Evolutionary conservation across 1,284 basidiomycete genomes (phyloP).

Genomic region (Puccinia horiana): DNA sequence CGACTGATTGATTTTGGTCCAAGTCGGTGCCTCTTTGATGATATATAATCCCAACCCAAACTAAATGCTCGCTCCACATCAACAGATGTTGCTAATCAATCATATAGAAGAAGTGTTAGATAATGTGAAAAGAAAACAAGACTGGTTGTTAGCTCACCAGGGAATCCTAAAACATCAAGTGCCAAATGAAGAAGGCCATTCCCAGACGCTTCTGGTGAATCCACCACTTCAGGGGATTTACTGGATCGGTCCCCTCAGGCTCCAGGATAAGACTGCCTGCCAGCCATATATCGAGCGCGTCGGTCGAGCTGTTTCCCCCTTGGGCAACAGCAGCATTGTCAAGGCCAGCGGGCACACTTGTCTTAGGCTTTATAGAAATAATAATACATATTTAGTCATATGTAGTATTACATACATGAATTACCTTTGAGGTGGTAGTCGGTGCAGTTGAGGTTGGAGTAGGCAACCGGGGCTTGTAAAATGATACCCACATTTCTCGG

Average conservation of each 20-base stretch:
- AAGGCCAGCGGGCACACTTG: background rate
- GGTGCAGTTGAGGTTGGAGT: background rate
- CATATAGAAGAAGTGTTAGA: background rate
- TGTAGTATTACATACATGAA: background rate
- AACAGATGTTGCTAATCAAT: slow-evolving; percentile 12
- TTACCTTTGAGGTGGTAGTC: background rate
- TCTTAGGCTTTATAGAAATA: background rate
- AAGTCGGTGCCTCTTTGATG: slow-evolving; percentile 9
- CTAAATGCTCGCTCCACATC: slow-evolving; percentile 13
- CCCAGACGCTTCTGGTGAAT: background rate
- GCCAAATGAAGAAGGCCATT: background rate
- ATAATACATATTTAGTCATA: background rate
- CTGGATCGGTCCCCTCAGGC: background rate
- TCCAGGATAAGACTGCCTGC: background rate
- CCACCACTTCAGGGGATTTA: slow-evolving; percentile 17
- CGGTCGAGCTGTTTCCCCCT: background rate
- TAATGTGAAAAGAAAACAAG: background rate
- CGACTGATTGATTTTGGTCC: background rate
- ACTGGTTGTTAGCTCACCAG: background rate
- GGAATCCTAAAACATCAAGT: slow-evolving; percentile 4
- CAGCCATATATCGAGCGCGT: background rate
- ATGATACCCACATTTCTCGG: background rate
- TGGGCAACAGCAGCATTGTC: background rate
- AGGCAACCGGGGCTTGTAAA: background rate
- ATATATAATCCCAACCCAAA: too few relatives aligned